phyloP scores from a whole-genome alignment of 495 filamentous ascomycete species.

The Aspergillus conjunctus region DNA sequence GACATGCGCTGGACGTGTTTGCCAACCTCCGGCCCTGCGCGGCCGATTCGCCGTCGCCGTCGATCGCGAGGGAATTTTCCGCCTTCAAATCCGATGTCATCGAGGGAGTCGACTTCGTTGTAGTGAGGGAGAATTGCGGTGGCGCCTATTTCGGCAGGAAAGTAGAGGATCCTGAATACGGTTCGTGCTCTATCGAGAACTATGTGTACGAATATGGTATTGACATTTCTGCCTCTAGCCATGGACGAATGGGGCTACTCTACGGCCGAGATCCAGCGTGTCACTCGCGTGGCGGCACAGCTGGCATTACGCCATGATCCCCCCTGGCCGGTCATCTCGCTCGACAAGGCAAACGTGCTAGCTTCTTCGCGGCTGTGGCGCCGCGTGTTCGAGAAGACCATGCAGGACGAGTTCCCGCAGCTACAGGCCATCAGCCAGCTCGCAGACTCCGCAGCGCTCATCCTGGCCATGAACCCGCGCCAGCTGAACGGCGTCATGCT shows the following conservation, averaged over 20 bases:
- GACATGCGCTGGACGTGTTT: conserved; percentile 53
- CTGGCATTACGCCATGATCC: conserved; percentile 48
- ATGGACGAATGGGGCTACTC: conserved; percentile 54
- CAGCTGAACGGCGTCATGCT: conserved; percentile 53
- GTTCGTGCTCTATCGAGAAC: conserved; percentile 21
- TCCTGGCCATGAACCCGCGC: conserved; percentile 52
- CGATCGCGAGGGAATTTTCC: conserved; percentile 42
- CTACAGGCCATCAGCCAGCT: conserved; percentile 50
- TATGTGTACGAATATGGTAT: not conserved
- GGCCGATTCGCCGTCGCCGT: conserved; percentile 41
- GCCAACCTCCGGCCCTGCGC: conserved; percentile 54
- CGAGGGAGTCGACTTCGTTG: conserved; percentile 51
- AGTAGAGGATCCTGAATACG: conserved; percentile 48
- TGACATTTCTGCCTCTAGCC: conserved; percentile 22
- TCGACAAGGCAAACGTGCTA: conserved; percentile 57
- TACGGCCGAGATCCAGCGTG: conserved; percentile 48
- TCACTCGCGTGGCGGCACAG: conserved; percentile 50
- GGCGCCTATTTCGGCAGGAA: conserved; percentile 57
- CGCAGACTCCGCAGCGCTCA: conserved; percentile 51
- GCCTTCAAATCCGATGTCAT: conserved; percentile 51
- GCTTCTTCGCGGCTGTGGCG: conserved; percentile 54
- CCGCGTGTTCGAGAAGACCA: conserved; percentile 45
- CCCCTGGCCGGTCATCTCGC: conserved; percentile 48
- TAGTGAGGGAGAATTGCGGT: conserved; percentile 55
- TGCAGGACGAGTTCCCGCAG: conserved; percentile 51